Evolutionary conservation across 2,329 filamentous ascomycete genomes (phyloP).

Genomic region (Trichoderma atrobrunneum): DNA sequence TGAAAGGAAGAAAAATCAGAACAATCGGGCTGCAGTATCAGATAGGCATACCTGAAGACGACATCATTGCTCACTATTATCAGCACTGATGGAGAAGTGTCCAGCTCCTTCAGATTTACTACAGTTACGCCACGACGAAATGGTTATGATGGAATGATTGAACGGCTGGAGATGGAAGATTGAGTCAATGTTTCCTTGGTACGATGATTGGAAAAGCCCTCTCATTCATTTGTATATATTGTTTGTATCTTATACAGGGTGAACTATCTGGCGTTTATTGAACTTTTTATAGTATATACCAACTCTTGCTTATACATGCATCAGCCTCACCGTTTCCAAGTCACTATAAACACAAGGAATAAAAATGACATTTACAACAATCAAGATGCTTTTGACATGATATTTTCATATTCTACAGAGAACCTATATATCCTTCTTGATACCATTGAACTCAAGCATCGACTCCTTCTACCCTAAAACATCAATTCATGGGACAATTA

Average conservation of each 20-base stretch:
- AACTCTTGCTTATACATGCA: background rate
- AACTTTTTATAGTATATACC: background rate
- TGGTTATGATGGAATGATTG: background rate
- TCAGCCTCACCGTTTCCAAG: fast-evolving
- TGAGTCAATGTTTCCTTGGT: background rate
- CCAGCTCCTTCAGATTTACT: background rate
- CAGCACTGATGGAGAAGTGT: background rate
- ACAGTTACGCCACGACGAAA: background rate
- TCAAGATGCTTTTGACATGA: background rate
- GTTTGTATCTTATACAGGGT: background rate
- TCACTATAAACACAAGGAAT: background rate
- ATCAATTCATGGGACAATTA: background rate
- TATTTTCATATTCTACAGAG: too few relatives aligned
- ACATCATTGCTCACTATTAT: background rate
- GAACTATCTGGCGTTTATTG: background rate
- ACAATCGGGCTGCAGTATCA: background rate
- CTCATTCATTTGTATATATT: background rate
- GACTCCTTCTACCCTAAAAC: background rate
- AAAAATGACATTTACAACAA: background rate
- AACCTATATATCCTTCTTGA: background rate
- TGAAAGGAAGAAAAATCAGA: background rate
- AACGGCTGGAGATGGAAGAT: background rate
- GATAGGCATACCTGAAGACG: background rate
- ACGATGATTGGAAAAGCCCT: background rate
- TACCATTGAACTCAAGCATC: too few relatives aligned